These are phyloP conservation scores for Pistacia integerrima DNA, from an alignment of 345 rosid genomes.

Conservation along the genomic window DNA sequence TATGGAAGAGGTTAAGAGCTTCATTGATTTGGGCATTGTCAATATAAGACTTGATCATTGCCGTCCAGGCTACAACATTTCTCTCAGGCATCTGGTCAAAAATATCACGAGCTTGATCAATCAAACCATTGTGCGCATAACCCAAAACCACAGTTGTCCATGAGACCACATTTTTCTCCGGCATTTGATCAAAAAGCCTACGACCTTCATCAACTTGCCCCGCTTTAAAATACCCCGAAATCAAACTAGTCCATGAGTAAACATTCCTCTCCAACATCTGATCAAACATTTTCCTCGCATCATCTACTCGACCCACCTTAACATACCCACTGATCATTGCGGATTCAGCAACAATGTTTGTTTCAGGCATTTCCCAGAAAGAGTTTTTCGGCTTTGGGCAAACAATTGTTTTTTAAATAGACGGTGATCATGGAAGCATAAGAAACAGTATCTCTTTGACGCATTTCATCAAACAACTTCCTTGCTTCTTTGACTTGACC, in stretches of 20 bases:
- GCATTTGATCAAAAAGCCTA: slow-evolving; percentile 43
- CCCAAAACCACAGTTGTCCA: slow-evolving; percentile 52
- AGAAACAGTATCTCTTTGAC: slow-evolving; percentile 35
- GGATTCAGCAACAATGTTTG: slow-evolving; percentile 48
- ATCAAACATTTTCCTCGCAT: slow-evolving; percentile 41
- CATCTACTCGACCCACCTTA: slow-evolving; percentile 36
- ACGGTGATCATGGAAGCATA: slow-evolving; percentile 46
- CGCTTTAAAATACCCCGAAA: slow-evolving; percentile 49
- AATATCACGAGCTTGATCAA: slow-evolving; percentile 37
- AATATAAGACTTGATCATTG: slow-evolving; percentile 42
- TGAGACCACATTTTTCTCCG: slow-evolving; percentile 40
- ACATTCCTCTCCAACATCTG: slow-evolving; percentile 47
- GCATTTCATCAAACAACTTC: slow-evolving; percentile 51
- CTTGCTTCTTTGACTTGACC: slow-evolving; percentile 39
- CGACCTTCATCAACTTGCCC: slow-evolving; percentile 44
- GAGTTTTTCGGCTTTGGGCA: slow-evolving; percentile 33
- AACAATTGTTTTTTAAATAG: slow-evolving; percentile 35
- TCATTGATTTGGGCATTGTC: slow-evolving; percentile 33
- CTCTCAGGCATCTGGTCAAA: slow-evolving; percentile 42
- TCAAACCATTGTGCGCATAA: slow-evolving; percentile 48
- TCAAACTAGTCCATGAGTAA: slow-evolving; percentile 50
- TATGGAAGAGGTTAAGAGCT: slow-evolving; percentile 35
- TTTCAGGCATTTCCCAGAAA: slow-evolving; percentile 33
- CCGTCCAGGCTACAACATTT: slow-evolving; percentile 47
- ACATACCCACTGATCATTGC: slow-evolving; percentile 50